phyloP scores from a whole-genome alignment of 2,329 filamentous ascomycete genomes.

The Fusarium robinianum region DNA sequence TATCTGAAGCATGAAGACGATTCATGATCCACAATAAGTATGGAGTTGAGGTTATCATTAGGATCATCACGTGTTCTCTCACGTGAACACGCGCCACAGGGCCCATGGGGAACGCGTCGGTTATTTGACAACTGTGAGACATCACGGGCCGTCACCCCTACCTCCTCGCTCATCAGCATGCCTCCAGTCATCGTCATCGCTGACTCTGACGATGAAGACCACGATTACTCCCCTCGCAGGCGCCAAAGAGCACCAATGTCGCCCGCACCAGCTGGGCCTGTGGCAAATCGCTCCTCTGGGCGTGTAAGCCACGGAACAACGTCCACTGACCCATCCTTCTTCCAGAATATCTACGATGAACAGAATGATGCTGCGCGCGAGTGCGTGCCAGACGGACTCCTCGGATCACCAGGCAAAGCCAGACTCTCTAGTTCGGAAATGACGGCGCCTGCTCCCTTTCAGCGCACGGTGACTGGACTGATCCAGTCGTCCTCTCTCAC shows the following conservation, averaged over 20 bases:
- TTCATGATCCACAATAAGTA: too few relatives aligned
- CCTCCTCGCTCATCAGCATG: constrained; percentile 19
- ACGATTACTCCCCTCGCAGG: constrained; percentile 27
- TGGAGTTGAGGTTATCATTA: neutral
- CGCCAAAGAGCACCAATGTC: constrained; percentile 7
- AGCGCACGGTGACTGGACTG: constrained; percentile 35
- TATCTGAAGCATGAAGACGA: too few relatives aligned
- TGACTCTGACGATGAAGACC: constrained; percentile 48
- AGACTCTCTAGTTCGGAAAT: constrained; percentile 32
- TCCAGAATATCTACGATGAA: constrained; percentile 53
- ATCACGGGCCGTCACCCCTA: constrained; percentile 14
- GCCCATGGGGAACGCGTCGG: too few relatives aligned
- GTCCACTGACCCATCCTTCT: constrained; percentile 55
- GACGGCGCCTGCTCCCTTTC: constrained; percentile 35
- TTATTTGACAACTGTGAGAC: too few relatives aligned
- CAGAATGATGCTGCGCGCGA: constrained; percentile 44
- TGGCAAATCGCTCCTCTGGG: constrained; percentile 30
- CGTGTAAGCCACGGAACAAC: constrained; percentile 39
- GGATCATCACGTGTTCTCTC: constrained; percentile 3
- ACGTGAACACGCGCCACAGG: constrained; percentile 30
- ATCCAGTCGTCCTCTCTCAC: constrained; percentile 36
- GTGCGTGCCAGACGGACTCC: constrained; percentile 18
- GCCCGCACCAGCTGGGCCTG: constrained; percentile 6
- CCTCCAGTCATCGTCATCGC: constrained; percentile 42
- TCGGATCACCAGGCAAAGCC: constrained; percentile 13